Percentiles rank a stretch among this genome's conserved stretches.
phyloP scores from a whole-genome alignment of 2,329 filamentous ascomycete genomes.

The Colletotrichum echinochloae region DNA sequence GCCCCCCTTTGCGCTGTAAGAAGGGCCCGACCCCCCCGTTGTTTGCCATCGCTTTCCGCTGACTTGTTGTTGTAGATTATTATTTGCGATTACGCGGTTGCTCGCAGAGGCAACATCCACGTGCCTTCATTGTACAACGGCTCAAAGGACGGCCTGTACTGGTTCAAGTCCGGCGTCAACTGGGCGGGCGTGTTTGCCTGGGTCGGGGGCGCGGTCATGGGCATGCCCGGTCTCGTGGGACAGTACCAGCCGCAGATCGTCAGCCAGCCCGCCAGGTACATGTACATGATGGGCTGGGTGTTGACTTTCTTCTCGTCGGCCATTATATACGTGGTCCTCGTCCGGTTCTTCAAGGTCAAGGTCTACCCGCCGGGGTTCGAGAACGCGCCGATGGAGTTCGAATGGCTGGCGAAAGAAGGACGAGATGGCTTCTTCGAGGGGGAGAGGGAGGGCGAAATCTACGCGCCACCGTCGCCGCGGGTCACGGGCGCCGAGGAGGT shows the following conservation, averaged over 20 bases:
- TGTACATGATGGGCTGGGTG: conserved; percentile 50
- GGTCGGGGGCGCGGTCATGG: conserved; percentile 44
- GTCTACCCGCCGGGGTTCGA: conserved; percentile 44
- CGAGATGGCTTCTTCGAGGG: conserved; percentile 45
- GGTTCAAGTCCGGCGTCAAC: conserved; percentile 50
- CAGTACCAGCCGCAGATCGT: conserved; percentile 45
- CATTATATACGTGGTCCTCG: conserved; percentile 44
- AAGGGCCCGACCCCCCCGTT: no score
- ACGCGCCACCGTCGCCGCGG: conserved; percentile 32
- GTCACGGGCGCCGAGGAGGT: conserved; percentile 31
- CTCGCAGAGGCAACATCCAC: conserved; percentile 49
- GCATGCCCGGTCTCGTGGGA: conserved; percentile 46
- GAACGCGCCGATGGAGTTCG: conserved; percentile 35
- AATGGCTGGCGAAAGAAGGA: conserved; percentile 45
- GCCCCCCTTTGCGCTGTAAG: conserved; percentile 45
- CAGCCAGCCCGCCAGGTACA: conserved; percentile 44
- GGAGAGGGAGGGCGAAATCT: conserved; percentile 39
- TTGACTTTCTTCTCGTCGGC: conserved; percentile 46
- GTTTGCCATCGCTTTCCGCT: background rate
- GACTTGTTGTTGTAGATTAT: conserved; percentile 43
- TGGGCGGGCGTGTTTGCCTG: conserved; percentile 45
- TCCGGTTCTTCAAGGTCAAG: conserved; percentile 42
- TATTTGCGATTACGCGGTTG: conserved; percentile 51
- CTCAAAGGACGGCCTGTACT: conserved; percentile 47
- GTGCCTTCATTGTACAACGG: conserved; percentile 48